Conservation (phyloP, 2,329 filamentous ascomycete species). For the Blastomyces silverae region DNA sequence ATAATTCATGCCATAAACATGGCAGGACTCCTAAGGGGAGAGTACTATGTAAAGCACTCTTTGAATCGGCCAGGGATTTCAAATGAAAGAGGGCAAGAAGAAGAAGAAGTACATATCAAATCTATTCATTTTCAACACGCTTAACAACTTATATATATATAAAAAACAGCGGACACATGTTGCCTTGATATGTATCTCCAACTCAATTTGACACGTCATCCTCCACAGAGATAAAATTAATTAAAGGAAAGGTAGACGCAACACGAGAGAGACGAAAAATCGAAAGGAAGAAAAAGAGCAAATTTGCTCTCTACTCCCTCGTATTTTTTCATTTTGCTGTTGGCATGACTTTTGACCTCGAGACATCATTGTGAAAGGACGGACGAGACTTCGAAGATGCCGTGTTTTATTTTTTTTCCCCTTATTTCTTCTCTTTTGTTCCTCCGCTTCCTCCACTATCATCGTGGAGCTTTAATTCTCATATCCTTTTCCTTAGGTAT, state of each 20-base stretch:
- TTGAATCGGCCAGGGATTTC: not conserved
- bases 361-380: constrained; percentile 35
- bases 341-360: constrained; percentile 43
- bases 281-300: not conserved
- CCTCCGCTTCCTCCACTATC: not conserved
- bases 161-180: not conserved
- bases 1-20: not conserved
- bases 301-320: not conserved
- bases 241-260: constrained; percentile 35
- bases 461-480: not conserved
- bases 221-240: constrained; percentile 30
- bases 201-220: constrained; percentile 40
- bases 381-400: constrained; percentile 44
- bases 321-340: constrained; percentile 30
- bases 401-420: constrained; percentile 18
- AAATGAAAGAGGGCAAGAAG: not conserved
- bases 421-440: not conserved
- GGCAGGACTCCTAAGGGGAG: not conserved
- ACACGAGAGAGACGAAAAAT: constrained; percentile 36
- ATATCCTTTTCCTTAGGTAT: too few relatives aligned
- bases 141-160: not conserved
- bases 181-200: constrained; percentile 35
- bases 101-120: not conserved
- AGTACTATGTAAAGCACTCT: not conserved
- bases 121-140: not conserved